Evolutionary conservation across 257 asterid genomes (phyloP).

Genomic region (Buddleja alternifolia): DNA sequence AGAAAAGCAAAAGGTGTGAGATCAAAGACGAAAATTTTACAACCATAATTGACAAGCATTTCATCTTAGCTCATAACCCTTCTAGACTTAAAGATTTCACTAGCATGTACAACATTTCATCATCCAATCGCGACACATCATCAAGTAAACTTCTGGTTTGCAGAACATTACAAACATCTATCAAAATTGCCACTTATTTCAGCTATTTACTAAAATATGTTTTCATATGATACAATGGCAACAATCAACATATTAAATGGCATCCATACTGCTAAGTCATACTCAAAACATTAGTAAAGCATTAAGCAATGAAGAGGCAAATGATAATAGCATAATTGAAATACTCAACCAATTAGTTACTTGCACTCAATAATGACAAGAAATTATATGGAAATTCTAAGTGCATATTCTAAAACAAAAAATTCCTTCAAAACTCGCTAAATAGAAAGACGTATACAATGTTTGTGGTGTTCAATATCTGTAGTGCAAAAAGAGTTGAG

Average conservation of each 20-base stretch:
- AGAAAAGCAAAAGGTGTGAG: slow-evolving; percentile 19
- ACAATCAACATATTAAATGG: slow-evolving; percentile 1
- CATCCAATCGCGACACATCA: slow-evolving; percentile 10
- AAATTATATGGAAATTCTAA: neutral
- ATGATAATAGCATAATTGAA: neutral
- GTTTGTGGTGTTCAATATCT: slow-evolving; percentile 4
- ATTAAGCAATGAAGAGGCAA: neutral
- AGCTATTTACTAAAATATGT: neutral
- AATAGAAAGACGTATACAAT: neutral
- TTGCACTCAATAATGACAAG: neutral
- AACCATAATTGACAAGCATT: neutral
- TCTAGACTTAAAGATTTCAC: neutral
- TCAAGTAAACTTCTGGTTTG: neutral
- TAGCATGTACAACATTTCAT: neutral
- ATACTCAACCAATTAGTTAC: neutral
- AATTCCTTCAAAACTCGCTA: neutral
- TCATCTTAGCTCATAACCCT: slow-evolving; percentile 12
- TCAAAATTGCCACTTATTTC: neutral
- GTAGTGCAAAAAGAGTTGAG: slow-evolving; percentile 10
- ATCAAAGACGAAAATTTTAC: neutral
- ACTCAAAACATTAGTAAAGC: neutral
- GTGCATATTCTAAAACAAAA: neutral
- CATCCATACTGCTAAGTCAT: neutral
- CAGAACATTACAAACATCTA: slow-evolving; percentile 19
- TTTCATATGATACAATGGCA: neutral